A percentile compares a stretch with the other conserved stretches of the same genome.
Evolutionary conservation across 2,329 filamentous ascomycete genomes (phyloP).

Genomic region (Ceratocystis cubensis): DNA sequence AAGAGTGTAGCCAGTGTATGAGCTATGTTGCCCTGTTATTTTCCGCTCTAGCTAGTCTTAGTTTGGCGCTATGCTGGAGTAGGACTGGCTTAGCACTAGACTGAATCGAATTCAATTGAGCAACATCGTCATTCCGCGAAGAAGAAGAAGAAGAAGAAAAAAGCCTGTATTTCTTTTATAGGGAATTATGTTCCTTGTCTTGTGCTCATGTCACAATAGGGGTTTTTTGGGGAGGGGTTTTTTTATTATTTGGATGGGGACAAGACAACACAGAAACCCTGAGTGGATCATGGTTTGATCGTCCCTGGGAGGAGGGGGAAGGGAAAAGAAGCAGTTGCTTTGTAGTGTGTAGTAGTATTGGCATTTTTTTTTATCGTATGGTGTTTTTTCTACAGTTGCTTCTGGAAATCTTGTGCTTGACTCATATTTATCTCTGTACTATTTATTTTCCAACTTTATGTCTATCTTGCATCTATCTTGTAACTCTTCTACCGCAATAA

Average conservation of each 20-base stretch:
- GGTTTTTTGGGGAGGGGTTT: not conserved
- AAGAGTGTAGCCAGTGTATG: not conserved
- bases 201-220: not conserved
- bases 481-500: not conserved
- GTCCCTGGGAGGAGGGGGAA: not conserved
- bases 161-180: not conserved
- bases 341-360: not conserved
- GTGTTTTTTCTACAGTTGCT: not conserved
- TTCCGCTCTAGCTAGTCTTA: not conserved
- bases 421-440: not conserved
- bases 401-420: not conserved
- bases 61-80: not conserved
- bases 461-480: not conserved
- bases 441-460: not conserved
- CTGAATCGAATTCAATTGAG: not conserved
- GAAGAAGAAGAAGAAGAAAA: not conserved
- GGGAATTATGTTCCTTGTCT: not conserved
- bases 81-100: not conserved
- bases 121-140: not conserved
- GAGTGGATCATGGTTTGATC: slow-evolving; percentile 1
- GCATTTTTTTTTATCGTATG: not conserved
- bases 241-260: not conserved
- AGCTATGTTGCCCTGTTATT: not conserved
- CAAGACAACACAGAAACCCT: not conserved
- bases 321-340: not conserved